Base-by-base conservation (phyloP, 2,329 filamentous ascomycete genomes). In the Xylaria sp. region DNA sequence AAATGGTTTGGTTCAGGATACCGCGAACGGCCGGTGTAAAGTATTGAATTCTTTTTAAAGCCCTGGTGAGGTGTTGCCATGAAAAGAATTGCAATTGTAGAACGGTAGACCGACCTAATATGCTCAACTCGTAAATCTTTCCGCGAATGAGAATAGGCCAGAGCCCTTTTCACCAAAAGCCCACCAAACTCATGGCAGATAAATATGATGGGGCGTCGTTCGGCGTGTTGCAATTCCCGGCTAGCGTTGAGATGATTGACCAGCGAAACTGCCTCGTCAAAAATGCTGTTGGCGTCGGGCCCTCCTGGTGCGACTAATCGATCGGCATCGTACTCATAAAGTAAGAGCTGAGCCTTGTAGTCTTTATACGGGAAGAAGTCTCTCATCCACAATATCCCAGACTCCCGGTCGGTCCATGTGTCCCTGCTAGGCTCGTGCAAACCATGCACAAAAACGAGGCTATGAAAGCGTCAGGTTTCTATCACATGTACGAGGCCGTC, bases 121-220 rank as follows among this genome's bases (percentile, higher is more conserved):
- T 62, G 60, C n/a, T 60, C 60, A 29, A 60, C 52, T 44, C 19
- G 54, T 27, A 46, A 46, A 27, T 37, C 41, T 15, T 59, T 56
- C 13, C 52, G 31, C 10, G 58, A 60, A 43, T 59, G 43, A 4
- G 55, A 62, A 38, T 54, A 60, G 23, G 56, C 41, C 11, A 62
- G 43, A n/a, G 60, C 55, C 4, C 60, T 51, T 33, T 62, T 62
- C 4, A 60, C 60, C 13, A 62, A 11, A 3, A 62, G 60, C 2
- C 60, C 60, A 7, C 60, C 60, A 33, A 62, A 59, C 5, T 53
- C 55, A 33, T 62, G 60, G 17, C 60, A 60, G 23, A 62, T 8
- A 11, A 62, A 62, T 8, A 62, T 56, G 21, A 43, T 59, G 11
- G 49, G 60, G 17, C 44, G 60, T 19, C 10, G 46, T 17, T 43